A percentile compares a stretch with the other conserved stretches of the same genome.
phyloP scores from a whole-genome alignment of 139 green algal genomes.

The Chloropicon primus region DNA sequence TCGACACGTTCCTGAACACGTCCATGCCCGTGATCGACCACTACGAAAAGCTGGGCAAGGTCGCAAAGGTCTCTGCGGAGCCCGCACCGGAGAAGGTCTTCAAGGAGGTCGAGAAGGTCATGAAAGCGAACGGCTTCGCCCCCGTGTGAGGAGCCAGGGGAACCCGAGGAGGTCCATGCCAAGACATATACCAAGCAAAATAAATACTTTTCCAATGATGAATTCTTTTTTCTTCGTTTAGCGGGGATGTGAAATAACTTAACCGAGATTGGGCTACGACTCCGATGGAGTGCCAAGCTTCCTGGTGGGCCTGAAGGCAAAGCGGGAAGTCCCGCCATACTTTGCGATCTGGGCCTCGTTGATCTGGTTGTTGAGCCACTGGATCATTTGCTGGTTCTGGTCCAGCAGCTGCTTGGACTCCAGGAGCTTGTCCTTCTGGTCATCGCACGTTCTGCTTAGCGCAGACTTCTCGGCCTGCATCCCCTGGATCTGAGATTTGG shows the following conservation, averaged over 20 bases:
- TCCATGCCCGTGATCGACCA: slow-evolving; percentile 71
- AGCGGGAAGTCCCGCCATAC: slow-evolving; percentile 22
- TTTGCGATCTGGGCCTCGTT: slow-evolving; percentile 51
- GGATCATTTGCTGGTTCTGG: slow-evolving; percentile 85
- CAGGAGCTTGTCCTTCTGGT: slow-evolving; percentile 55
- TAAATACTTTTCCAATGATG: not conserved
- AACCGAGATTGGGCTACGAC: no score
- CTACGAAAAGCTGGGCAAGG: slow-evolving; percentile 57
- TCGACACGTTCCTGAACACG: slow-evolving; percentile 55
- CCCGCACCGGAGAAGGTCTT: slow-evolving; percentile 42
- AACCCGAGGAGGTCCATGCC: no score
- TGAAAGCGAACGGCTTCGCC: not conserved
- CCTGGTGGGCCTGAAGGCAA: slow-evolving; percentile 27
- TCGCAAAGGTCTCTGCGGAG: slow-evolving; percentile 38
- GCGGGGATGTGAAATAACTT: no score
- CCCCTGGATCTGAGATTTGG: not conserved
- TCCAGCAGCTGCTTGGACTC: slow-evolving; percentile 60
- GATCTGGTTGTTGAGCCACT: slow-evolving; percentile 86
- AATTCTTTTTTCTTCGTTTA: not conserved
- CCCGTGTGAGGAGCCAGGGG: not conserved
- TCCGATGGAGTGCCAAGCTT: not conserved
- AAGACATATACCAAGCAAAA: not conserved
- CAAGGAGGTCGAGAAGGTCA: slow-evolving; percentile 17
- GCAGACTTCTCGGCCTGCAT: slow-evolving; percentile 5
- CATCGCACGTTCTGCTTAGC: slow-evolving; percentile 29